Evolutionary conservation across 768 basidiomycete genomes (phyloP), one percentile per base, ranked within the genome.

Genomic region (Pulveroboletus sp.): DNA sequence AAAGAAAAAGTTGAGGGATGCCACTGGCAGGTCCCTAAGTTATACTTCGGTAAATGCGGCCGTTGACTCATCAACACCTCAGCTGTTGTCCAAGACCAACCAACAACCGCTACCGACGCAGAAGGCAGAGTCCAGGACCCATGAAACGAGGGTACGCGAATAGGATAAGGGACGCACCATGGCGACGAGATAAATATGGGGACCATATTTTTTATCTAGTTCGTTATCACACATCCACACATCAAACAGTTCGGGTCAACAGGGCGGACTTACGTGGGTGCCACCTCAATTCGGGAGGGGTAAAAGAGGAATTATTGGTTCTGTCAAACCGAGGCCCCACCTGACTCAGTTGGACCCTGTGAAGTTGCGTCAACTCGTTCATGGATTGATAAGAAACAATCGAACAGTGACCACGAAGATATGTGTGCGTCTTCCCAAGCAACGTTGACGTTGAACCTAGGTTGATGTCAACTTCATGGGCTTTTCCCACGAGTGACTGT

Each of bases 281-380:
- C 27, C 17, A 31, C 53, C 50, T 59, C 41, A 43, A 53, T 55
- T 50, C 57, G 38, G 60, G 47, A 48, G 43, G 42, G 23, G 48
- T 48, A 24, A 59, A 55, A 53, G 55, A 49, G 42, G 57, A 59
- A 45, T 51, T 42, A 51, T 64, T 47, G 24, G 49, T 52, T 45
- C 59, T 62, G 62, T 64, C 63, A 63, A 63, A 60, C 60, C 49
- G 51, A 50, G 39, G 49, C 51, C 45, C 44, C 44, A 51, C 47
- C 41, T 60, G 60, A 54, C 63, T 19, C 13, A 57, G 34, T 47
- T 50, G 56, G 52, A 59, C 58, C 63, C 63, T 60, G 63, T 49
- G 44, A 50, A 19, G 36, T 51, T 46, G 52, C 46, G 47, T 52
- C 51, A 63, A 48, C 31, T 51, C 48, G 47, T 56, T 45, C 47